These are phyloP conservation scores for Phyllachora maydis DNA, from an alignment of 2,329 filamentous ascomycete species.

Conservation along the genomic window DNA sequence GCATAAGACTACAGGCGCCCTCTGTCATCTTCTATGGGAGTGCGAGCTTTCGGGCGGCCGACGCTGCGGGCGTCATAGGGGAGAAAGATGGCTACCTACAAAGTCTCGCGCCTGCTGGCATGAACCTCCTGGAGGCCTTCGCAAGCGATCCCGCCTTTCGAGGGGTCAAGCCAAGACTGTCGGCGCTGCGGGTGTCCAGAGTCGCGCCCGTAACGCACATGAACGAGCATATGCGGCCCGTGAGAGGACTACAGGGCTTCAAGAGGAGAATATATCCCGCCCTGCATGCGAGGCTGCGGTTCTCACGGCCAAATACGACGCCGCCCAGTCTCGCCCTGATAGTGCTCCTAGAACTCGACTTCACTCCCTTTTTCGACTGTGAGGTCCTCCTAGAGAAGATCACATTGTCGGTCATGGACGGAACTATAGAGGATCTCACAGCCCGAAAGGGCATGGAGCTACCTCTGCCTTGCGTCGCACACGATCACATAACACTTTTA, in stretches of 20 bases:
- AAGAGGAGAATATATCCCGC: slow-evolving; percentile 45
- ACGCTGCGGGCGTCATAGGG: slow-evolving; percentile 17
- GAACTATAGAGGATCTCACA: slow-evolving; percentile 36
- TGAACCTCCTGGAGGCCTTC: slow-evolving; percentile 63
- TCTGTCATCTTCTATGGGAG: slow-evolving; percentile 42
- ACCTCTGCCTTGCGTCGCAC: slow-evolving; percentile 41
- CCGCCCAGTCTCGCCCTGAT: slow-evolving; percentile 41
- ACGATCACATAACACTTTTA: slow-evolving; percentile 57
- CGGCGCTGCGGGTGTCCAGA: slow-evolving; percentile 52
- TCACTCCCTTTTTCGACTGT: slow-evolving; percentile 49
- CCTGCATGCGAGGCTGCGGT: slow-evolving; percentile 52
- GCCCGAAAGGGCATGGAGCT: slow-evolving; percentile 25
- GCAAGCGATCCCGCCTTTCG: slow-evolving; percentile 40
- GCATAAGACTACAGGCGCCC: slow-evolving; percentile 45
- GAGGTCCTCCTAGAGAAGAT: slow-evolving; percentile 41
- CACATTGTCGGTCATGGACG: slow-evolving; percentile 32
- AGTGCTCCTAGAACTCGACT: slow-evolving; percentile 53
- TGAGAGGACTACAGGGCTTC: slow-evolving; percentile 41
- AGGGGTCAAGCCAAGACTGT: slow-evolving; percentile 44
- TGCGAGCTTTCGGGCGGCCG: slow-evolving; percentile 34
- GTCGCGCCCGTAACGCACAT: slow-evolving; percentile 46
- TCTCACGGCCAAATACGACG: slow-evolving; percentile 39
- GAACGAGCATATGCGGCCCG: slow-evolving; percentile 38
- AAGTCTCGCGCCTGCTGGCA: slow-evolving; percentile 44
- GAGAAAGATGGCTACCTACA: slow-evolving; percentile 42